Evolutionary conservation across 208 protist species (phyloP).

Genomic region (Trypanosoma platydactyli): DNA sequence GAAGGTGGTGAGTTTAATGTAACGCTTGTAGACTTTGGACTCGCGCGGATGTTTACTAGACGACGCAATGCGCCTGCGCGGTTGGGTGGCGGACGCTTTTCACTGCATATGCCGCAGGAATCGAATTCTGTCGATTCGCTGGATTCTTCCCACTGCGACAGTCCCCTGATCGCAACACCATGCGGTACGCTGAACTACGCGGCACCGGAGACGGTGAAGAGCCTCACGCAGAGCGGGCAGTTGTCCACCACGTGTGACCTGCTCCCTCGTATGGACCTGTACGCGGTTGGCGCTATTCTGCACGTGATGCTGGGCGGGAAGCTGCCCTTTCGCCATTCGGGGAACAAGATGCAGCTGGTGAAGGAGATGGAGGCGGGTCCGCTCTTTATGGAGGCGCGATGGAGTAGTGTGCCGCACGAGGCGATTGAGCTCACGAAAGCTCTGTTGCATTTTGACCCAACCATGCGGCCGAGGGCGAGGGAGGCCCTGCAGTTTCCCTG

Average conservation of each 20-base stretch:
- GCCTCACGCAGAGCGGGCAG: constrained; percentile 47
- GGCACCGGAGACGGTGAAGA: constrained; percentile 81
- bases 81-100: constrained; percentile 10
- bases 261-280: constrained; percentile 75
- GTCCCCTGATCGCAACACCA: constrained; percentile 78
- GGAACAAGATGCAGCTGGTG: constrained; percentile 64
- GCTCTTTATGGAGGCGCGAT: constrained; percentile 56
- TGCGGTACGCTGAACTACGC: constrained; percentile 88
- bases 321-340: constrained; percentile 67
- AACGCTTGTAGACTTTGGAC: constrained; percentile 85
- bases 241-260: constrained; percentile 63
- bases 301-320: constrained; percentile 81
- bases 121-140: constrained; percentile 36
- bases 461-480: constrained; percentile 40
- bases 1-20: constrained; percentile 41
- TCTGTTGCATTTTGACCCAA: constrained; percentile 60
- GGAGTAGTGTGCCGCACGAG: constrained; percentile 51
- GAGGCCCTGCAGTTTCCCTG: constrained; percentile 65
- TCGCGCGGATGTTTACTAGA: constrained; percentile 45
- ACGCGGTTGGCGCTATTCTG: constrained; percentile 75
- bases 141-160: constrained; percentile 59
- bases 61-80: background rate
- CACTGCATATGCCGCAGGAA: background rate
- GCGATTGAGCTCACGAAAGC: constrained; percentile 49
- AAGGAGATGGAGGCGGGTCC: constrained; percentile 70